These are phyloP conservation scores for Bidens hawaiensis DNA, from an alignment of 140 eudicot species.

Conservation along the genomic window DNA sequence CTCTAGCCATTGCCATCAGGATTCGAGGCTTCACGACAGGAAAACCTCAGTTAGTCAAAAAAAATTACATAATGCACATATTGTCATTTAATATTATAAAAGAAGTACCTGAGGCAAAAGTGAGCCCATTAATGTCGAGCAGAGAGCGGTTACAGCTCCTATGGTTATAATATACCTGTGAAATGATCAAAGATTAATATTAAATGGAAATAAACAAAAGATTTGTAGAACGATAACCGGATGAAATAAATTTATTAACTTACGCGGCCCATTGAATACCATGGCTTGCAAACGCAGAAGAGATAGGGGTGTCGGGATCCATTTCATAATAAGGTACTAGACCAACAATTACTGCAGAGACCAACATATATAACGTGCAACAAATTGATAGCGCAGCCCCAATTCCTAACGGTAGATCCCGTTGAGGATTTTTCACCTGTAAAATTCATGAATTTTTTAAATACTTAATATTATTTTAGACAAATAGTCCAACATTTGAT, in stretches of 20 bases:
- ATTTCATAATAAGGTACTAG: constrained; percentile 86
- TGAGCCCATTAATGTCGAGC: constrained; percentile 94
- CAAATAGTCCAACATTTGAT: background rate
- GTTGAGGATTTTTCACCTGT: constrained; percentile 94
- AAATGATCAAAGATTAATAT: background rate
- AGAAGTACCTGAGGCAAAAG: constrained; percentile 76
- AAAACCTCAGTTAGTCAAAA: background rate
- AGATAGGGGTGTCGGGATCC: constrained; percentile 99
- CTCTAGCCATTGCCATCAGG: constrained; percentile 99
- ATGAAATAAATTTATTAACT: constrained; percentile 29
- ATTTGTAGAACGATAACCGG: background rate
- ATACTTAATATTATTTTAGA: background rate
- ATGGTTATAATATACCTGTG: constrained; percentile 70
- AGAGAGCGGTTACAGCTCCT: constrained; percentile 91
- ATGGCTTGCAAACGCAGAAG: constrained; percentile 90
- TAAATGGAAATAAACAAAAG: background rate
- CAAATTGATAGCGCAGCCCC: constrained; percentile 94
- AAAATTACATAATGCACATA: background rate
- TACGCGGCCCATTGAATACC: constrained; percentile 98
- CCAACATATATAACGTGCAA: constrained; percentile 89
- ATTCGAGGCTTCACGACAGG: constrained; percentile 74
- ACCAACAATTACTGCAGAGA: constrained; percentile 90
- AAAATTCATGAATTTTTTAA: background rate
- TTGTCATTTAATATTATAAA: background rate
- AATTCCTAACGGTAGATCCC: constrained; percentile 92